phyloP scores from a whole-genome alignment of 2,329 filamentous ascomycete species.

The Phoma sp. region DNA sequence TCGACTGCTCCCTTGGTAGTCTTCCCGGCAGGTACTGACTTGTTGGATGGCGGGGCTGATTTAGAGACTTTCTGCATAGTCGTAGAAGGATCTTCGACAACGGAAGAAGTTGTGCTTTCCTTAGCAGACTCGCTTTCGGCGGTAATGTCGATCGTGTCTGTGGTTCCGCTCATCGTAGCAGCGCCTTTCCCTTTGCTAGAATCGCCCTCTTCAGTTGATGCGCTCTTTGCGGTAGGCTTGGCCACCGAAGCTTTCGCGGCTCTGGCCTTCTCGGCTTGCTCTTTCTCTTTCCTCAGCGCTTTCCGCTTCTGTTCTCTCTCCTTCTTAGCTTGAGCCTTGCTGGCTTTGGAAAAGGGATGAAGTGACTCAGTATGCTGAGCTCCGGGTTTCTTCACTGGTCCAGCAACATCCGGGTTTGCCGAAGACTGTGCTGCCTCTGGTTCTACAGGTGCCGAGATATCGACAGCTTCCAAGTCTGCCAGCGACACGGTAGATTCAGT shows the following conservation, averaged over 20 bases:
- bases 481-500: neutral
- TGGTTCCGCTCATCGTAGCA: neutral
- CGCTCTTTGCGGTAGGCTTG: neutral
- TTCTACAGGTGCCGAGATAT: neutral
- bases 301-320: slow-evolving; percentile 48
- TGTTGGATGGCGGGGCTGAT: neutral
- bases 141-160: neutral
- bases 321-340: slow-evolving; percentile 39
- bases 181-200: neutral
- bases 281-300: slow-evolving; percentile 36
- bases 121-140: neutral
- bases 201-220: neutral
- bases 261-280: slow-evolving; percentile 22
- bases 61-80: neutral
- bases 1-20: neutral
- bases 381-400: slow-evolving; percentile 27
- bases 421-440: neutral
- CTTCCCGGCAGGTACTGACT: neutral
- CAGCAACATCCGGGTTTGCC: neutral
- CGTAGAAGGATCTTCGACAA: neutral
- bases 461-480: neutral
- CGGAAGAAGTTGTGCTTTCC: neutral
- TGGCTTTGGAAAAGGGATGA: slow-evolving; percentile 35
- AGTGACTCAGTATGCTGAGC: slow-evolving; percentile 40
- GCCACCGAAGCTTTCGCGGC: slow-evolving; percentile 11